Evolutionary conservation across 2,329 filamentous ascomycete species (phyloP).

Genomic region (Rhinocladiella similis): DNA sequence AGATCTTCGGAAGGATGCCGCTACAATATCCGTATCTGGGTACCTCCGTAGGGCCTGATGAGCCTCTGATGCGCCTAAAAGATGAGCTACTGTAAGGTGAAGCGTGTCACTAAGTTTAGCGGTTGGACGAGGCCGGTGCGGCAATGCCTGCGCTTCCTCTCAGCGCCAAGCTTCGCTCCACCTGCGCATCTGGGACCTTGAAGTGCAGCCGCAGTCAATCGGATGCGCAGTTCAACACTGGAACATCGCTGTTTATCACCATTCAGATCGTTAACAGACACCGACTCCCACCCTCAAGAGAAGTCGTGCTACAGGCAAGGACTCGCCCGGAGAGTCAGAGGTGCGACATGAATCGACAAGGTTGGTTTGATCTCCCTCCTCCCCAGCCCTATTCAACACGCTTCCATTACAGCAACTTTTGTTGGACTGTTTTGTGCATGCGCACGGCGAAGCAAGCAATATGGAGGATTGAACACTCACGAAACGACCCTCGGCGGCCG

Average conservation of each 20-base stretch:
- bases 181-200: background rate
- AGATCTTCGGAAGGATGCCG: no score
- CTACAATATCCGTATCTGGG: no score
- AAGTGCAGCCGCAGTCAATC: background rate
- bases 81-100: no score
- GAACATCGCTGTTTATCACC: background rate
- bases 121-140: background rate
- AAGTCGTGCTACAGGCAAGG: background rate
- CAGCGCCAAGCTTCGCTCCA: background rate
- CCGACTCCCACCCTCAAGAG: background rate
- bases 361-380: slow-evolving; percentile 18
- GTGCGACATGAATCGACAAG: slow-evolving; percentile 23
- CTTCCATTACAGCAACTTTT: background rate
- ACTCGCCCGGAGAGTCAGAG: background rate
- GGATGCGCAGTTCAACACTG: background rate
- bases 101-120: background rate
- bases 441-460: background rate
- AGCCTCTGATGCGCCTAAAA: no score
- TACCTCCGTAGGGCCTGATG: no score
- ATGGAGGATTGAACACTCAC: no score
- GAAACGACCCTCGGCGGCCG: no score
- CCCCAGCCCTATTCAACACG: background rate
- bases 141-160: background rate
- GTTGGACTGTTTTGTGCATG: background rate
- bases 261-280: background rate